These are phyloP conservation scores for Tarenaya hassleriana DNA, from an alignment of 345 rosid genomes.

Conservation along the genomic window DNA sequence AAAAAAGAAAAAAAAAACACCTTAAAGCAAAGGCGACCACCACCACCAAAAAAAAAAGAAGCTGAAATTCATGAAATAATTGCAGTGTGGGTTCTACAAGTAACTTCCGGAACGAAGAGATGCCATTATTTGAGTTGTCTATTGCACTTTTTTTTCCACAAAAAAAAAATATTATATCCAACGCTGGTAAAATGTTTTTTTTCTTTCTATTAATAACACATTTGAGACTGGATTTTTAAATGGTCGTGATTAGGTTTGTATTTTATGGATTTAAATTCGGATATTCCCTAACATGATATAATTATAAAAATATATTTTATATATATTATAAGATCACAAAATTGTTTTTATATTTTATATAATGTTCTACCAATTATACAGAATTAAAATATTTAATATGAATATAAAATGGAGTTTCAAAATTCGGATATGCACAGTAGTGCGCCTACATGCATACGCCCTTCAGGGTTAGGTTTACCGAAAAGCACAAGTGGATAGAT, in stretches of 20 bases:
- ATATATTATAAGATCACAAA: no score
- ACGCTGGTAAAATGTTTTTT: neutral
- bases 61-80: slow-evolving; percentile 9
- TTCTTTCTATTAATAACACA: no score
- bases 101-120: slow-evolving; percentile 2
- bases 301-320: no score
- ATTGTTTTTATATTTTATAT: no score
- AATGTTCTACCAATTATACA: no score
- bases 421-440: slow-evolving; percentile 12
- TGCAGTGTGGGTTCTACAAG: slow-evolving; percentile 18
- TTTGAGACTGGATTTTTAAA: no score
- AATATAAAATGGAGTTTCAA: neutral
- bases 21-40: no score
- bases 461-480: slow-evolving; percentile 21
- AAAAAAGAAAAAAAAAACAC: neutral
- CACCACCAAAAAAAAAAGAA: neutral
- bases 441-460: slow-evolving; percentile 24
- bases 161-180: neutral
- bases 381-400: neutral
- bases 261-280: no score
- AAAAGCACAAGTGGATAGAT: slow-evolving; percentile 2
- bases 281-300: no score
- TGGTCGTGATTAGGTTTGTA: no score
- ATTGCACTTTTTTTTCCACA: neutral
- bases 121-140: slow-evolving; percentile 10